Evolutionary conservation across 306 rosid species (phyloP), one percentile per base, ranked within the genome.

Genomic region (Cucurbita maxima): DNA sequence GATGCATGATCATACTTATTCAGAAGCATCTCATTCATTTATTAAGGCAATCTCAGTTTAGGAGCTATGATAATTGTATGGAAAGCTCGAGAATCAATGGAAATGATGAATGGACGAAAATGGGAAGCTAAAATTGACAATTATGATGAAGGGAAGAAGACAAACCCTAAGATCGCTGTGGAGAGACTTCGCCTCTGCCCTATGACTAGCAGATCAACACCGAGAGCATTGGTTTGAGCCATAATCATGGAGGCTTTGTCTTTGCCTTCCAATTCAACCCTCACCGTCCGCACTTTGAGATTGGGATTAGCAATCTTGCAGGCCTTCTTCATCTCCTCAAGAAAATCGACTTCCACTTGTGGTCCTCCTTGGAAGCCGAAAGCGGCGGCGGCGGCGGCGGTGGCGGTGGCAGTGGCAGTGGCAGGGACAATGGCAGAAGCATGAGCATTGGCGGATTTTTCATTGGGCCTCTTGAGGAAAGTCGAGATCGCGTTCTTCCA

Each of bases 141-240:
- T 59, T 59, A 30, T 16, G 8, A 43, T 20, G 55, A 13, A 67
- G 52, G 40, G 53, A 45, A 18, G 19, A 54, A 63, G 37, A 80
- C 82, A 68, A 72, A 87, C 96, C 97, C 96, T 80, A 92, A 77
- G 9, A 92, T 38, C 16, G 89, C 76, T 1, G 87, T 81, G 76
- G 97, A 84, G 74, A 89, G 76, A 75, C 81, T 89, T 72, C 87
- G 82, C 8, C 86, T 83, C 71, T 89, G 96, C 44, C 96, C 97
- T 53, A 87, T 77, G 74, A 92, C 74, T 6, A 89, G 74, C 66
- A 87, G 77, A 77, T 92, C 92, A 41, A 89, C 66, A 67, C 76
- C 88, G 19, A 83, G 71, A 3, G 10, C 8, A 9, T 75, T 82
- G 79, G 72, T 63, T 8, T 79, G 91, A 8, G 73, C 82, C 1